Conservation (phyloP, 2,329 filamentous ascomycete genomes). For the Ceratocystis lukuohia region DNA sequence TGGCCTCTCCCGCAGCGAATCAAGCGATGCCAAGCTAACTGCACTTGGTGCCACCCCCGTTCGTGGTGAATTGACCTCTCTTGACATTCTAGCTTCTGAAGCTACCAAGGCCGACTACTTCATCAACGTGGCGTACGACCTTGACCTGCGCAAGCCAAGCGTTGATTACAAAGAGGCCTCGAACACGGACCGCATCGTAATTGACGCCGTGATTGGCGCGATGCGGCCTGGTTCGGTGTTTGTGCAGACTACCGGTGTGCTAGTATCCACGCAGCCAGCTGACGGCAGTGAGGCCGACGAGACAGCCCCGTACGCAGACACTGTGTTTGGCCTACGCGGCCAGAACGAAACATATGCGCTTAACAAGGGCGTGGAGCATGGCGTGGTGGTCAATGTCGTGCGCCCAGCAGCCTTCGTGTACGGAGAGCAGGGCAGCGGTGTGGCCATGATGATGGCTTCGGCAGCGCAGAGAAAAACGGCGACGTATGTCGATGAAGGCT, state of each 20-base stretch:
- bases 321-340: conserved; percentile 24
- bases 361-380: conserved; percentile 22
- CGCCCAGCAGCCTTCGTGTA: conserved; percentile 34
- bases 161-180: conserved; percentile 24
- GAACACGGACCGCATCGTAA: conserved; percentile 26
- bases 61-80: conserved; percentile 29
- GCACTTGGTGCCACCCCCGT: conserved; percentile 29
- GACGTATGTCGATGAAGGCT: conserved; percentile 25
- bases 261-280: conserved; percentile 22
- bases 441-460: conserved; percentile 26
- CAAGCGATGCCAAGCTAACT: conserved; percentile 28
- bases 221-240: conserved; percentile 28
- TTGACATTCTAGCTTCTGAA: conserved; percentile 29
- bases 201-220: conserved; percentile 28
- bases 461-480: conserved; percentile 25
- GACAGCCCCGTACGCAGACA: conserved; percentile 21
- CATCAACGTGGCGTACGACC: conserved; percentile 31
- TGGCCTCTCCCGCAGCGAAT: conserved; percentile 30
- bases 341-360: conserved; percentile 26
- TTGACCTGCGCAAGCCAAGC: conserved; percentile 24
- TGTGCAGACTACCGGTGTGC: conserved; percentile 27
- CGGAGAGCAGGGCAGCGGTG: conserved; percentile 30
- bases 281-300: conserved; percentile 25
- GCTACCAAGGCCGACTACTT: conserved; percentile 31
- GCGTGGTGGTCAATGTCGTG: conserved; percentile 28